Evolutionary conservation across 2,329 filamentous ascomycete species (phyloP).

Genomic region (Colletotrichum lentis): DNA sequence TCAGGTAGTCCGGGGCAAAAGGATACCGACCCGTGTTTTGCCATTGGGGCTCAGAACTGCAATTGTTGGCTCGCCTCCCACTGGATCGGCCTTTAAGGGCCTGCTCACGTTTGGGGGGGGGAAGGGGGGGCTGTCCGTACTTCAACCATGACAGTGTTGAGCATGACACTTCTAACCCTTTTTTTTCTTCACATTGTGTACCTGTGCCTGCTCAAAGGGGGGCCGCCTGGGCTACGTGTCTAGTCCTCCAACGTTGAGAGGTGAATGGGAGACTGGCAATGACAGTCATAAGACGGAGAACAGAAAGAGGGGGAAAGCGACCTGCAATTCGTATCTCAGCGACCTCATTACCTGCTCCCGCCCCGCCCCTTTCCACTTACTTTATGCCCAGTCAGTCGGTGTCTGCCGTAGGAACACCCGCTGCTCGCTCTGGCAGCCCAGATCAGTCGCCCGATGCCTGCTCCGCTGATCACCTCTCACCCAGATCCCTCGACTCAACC

Average conservation of each 20-base stretch:
- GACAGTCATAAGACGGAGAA: neutral
- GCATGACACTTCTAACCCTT: no score
- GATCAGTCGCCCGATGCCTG: neutral
- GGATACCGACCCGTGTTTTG: slow-evolving; percentile 24
- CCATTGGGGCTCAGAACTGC: neutral
- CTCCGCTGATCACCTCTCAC: neutral
- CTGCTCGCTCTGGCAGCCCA: neutral
- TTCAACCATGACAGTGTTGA: neutral
- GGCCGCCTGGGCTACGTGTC: no score
- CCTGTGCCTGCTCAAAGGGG: no score
- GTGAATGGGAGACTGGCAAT: neutral
- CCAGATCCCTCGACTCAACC: neutral
- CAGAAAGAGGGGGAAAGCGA: neutral
- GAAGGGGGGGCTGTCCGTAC: neutral
- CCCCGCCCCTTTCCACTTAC: neutral
- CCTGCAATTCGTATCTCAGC: neutral
- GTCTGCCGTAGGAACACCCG: neutral
- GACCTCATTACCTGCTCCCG: neutral
- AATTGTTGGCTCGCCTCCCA: slow-evolving; percentile 33
- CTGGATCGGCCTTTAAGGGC: slow-evolving; percentile 20
- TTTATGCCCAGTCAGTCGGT: neutral
- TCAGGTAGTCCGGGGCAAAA: slow-evolving; percentile 22
- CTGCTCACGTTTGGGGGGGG: neutral
- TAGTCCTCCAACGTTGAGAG: neutral
- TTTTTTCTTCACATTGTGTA: no score